These are phyloP conservation scores for Ananas comosus DNA, from an alignment of 176 grass and related monocot species.

Conservation along the genomic window DNA sequence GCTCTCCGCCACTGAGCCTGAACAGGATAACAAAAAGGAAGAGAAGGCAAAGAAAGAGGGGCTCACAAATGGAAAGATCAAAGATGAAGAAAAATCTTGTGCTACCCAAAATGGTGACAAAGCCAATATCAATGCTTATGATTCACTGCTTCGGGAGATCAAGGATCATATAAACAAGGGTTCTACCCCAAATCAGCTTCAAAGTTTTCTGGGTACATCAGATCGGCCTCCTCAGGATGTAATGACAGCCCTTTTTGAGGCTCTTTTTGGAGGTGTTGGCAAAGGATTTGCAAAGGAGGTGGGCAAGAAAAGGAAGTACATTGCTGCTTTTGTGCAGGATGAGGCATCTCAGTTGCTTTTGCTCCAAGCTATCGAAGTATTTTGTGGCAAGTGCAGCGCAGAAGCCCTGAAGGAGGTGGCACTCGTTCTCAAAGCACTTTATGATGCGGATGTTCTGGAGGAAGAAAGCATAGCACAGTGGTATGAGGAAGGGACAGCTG, in stretches of 20 bases:
- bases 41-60: constrained; percentile 9
- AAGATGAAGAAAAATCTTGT: not conserved
- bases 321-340: constrained; percentile 34
- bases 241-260: constrained; percentile 52
- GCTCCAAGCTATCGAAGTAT: constrained; percentile 39
- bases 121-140: not conserved
- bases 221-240: constrained; percentile 32
- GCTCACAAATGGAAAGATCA: constrained; percentile 6
- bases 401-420: constrained; percentile 74
- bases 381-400: constrained; percentile 30
- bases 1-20: constrained; percentile 38
- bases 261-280: constrained; percentile 45
- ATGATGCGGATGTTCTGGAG: constrained; percentile 58
- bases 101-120: constrained; percentile 8
- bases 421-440: constrained; percentile 51
- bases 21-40: constrained; percentile 28
- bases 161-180: constrained; percentile 39
- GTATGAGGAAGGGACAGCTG: constrained; percentile 35
- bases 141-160: constrained; percentile 36
- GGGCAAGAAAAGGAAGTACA: constrained; percentile 49
- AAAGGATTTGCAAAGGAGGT: constrained; percentile 80
- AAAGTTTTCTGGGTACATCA: constrained; percentile 27
- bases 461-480: constrained; percentile 64
- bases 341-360: constrained; percentile 41
- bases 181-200: constrained; percentile 35